Conservation (phyloP, 2,329 filamentous ascomycete genomes). For the Diaporthe aspalathi region DNA sequence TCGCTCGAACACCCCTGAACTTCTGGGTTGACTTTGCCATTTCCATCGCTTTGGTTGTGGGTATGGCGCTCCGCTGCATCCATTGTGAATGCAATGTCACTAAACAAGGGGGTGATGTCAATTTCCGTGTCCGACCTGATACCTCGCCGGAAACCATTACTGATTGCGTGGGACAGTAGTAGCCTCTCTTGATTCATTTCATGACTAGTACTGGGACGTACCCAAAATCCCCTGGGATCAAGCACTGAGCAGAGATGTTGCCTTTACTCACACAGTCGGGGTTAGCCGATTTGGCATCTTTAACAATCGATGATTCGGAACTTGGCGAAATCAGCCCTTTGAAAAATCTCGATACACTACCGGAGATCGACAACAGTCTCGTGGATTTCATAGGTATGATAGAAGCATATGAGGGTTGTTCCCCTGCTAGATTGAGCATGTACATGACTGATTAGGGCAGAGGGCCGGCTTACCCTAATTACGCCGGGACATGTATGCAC, state of each 20-base stretch:
- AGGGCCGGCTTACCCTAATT: no score
- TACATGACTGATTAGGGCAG: background rate
- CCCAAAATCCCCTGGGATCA: no score
- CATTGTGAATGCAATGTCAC: background rate
- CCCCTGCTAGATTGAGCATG: background rate
- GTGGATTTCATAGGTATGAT: background rate
- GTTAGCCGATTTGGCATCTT: no score
- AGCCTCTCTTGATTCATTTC: no score
- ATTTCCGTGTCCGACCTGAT: background rate
- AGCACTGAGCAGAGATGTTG: no score
- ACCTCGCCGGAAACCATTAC: no score
- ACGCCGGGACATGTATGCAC: no score
- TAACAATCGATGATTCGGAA: background rate
- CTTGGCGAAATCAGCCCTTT: background rate
- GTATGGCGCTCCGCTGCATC: background rate
- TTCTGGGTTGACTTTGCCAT: background rate
- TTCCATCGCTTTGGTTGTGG: background rate
- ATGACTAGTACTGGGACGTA: no score
- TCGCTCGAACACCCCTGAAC: background rate
- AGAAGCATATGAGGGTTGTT: background rate
- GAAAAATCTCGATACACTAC: background rate
- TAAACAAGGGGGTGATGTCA: background rate
- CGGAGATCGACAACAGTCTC: background rate
- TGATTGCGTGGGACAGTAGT: no score
- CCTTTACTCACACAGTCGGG: no score